Percentiles rank a stretch among this genome's conserved stretches.
Evolutionary conservation across 768 basidiomycete genomes (phyloP).

Genomic region (Scleroderma bovista): DNA sequence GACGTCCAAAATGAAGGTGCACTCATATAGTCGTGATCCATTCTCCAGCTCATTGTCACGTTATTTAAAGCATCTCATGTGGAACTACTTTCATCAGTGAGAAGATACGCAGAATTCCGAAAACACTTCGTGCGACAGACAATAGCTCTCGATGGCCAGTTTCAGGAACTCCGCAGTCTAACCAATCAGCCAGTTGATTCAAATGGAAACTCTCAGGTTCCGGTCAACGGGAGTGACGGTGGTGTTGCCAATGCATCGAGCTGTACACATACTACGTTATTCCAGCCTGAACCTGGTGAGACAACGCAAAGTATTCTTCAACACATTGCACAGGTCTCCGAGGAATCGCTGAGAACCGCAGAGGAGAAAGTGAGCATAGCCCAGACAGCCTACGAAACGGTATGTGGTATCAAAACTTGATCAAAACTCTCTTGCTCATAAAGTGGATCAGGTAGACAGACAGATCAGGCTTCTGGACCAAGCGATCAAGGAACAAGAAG

Average conservation of each 20-base stretch:
- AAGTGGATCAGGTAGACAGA: conserved; percentile 56
- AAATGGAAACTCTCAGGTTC: neutral
- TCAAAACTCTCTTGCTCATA: conserved; percentile 1
- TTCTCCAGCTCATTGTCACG: conserved; percentile 3
- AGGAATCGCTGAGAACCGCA: conserved; percentile 55
- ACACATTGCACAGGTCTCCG: conserved; percentile 52
- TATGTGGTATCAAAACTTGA: conserved; percentile 28
- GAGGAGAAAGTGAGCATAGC: conserved; percentile 80
- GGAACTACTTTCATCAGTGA: conserved; percentile 40
- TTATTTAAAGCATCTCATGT: conserved; percentile 35
- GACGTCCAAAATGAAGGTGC: conserved; percentile 61
- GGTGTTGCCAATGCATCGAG: neutral
- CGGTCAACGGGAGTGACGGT: neutral
- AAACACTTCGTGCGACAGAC: conserved; percentile 18
- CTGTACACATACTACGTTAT: neutral
- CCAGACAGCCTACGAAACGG: conserved; percentile 63
- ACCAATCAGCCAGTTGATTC: neutral
- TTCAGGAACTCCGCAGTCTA: neutral
- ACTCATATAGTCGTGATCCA: conserved; percentile 8
- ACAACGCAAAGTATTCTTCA: conserved; percentile 49
- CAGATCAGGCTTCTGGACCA: conserved; percentile 76
- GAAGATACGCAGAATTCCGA: conserved; percentile 41
- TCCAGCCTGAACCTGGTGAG: conserved; percentile 21
- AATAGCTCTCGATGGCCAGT: neutral
- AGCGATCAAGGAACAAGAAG: conserved; percentile 59